These are phyloP conservation scores for Blumeria graminis DNA, from an alignment of 2,329 filamentous ascomycete species.

Conservation along the genomic window DNA sequence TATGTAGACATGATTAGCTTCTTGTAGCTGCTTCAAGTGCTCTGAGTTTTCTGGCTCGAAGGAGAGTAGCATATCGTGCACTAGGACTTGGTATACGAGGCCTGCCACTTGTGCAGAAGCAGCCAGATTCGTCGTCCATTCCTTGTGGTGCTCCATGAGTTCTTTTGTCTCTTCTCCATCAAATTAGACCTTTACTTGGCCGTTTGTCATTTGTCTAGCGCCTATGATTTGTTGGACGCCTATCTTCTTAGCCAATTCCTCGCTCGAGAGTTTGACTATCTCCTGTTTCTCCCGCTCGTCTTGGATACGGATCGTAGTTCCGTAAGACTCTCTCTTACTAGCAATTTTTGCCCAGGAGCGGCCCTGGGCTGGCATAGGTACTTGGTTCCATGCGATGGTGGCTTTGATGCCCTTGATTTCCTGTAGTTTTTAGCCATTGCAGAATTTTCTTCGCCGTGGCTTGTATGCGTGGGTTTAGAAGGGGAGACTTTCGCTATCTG, in stretches of 20 bases:
- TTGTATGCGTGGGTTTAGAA: neutral
- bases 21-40: neutral
- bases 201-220: neutral
- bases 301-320: neutral
- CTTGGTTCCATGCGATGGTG: neutral
- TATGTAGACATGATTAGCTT: neutral
- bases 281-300: neutral
- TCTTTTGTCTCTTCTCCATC: neutral
- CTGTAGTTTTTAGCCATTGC: neutral
- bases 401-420: neutral
- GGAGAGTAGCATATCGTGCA: neutral
- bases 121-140: neutral
- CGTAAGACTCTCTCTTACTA: neutral
- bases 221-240: neutral
- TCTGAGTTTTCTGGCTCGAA: neutral
- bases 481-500: neutral
- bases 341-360: neutral
- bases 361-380: neutral
- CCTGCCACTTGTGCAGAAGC: neutral
- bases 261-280: neutral
- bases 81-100: neutral
- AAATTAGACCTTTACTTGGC: neutral
- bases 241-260: neutral
- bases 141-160: neutral
- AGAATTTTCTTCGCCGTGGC: neutral